Evolutionary conservation across 495 filamentous ascomycete genomes (phyloP), one percentile per base, ranked within the genome.

Genomic region (Talaromyces liani): DNA sequence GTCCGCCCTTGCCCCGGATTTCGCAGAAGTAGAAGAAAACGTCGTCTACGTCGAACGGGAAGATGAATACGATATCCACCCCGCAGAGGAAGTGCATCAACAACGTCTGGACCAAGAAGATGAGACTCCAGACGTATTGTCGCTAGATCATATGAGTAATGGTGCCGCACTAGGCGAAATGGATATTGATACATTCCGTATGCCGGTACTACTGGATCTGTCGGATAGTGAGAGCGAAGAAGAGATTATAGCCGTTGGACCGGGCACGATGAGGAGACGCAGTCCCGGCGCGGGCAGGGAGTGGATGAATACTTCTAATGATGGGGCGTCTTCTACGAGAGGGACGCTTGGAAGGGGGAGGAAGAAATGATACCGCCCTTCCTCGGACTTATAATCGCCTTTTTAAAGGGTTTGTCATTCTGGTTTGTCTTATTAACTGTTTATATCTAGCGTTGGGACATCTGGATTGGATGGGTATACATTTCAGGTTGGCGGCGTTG

Each of bases 61-160:
- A 76, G 95, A 98, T 69, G 94, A 99, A 69, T 99, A 98, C 66
- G 94, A 99, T 70, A 93, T 98, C 63, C 93, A 97, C 68, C 93
- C 93, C 0, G 88, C 92, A 25, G 93, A 96, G 70, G 94, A 98
- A 72, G 89, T 97, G 18, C 90, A 95, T 68, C 95, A 96, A 72
- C 87, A 92, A 16, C 82, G 91, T 27, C 78, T 97, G 4, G 92
- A 97, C 70, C 78, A 87, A 54, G 94, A 99, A 72, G 92, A 96
- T 70, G 90, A 93, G 65, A 86, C 88, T 57, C 87, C 97, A 1
- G 95, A 99, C 69, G 91, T 94, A 0, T 73, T 97, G 51, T 91
- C 88, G 0, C 77, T 91, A 53, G 88, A 91, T 60, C 82, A 84
- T 16, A 78, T 81, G 14, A 88, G 89, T 64, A 83, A 77, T 10